These are phyloP conservation scores for Saccharomycopsis hybrid DNA, from an alignment of 1,139 yeast species.

Conservation along the genomic window DNA sequence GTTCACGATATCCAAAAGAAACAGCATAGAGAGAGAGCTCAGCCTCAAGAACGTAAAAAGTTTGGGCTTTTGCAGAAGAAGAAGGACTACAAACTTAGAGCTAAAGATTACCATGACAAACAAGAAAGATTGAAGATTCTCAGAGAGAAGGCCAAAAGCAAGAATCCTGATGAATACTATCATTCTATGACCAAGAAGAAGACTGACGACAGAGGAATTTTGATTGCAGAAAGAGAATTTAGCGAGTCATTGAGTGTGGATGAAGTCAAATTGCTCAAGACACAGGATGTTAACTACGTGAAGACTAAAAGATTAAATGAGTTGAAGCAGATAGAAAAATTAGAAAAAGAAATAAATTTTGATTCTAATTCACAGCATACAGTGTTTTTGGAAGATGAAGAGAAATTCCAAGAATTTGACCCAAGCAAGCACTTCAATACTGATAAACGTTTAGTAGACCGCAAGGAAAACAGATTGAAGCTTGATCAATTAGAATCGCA, in stretches of 20 bases:
- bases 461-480: slow-evolving; percentile 69
- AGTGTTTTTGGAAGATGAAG: slow-evolving; percentile 66
- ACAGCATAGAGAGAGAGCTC: slow-evolving; percentile 92
- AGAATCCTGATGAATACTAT: slow-evolving; percentile 95
- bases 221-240: slow-evolving; percentile 60
- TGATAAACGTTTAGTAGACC: slow-evolving; percentile 51
- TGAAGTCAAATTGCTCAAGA: slow-evolving; percentile 74
- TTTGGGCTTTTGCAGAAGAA: slow-evolving; percentile 90
- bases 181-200: slow-evolving; percentile 77
- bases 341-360: slow-evolving; percentile 45
- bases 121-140: slow-evolving; percentile 77
- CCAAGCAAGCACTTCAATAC: slow-evolving; percentile 67
- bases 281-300: slow-evolving; percentile 84
- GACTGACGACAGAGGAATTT: slow-evolving; percentile 61
- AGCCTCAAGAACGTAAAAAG: slow-evolving; percentile 63
- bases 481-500: slow-evolving; percentile 43
- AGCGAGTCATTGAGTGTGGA: slow-evolving; percentile 54
- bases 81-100: slow-evolving; percentile 86
- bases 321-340: slow-evolving; percentile 51
- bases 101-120: slow-evolving; percentile 82
- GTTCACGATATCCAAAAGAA: slow-evolving; percentile 91
- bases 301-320: slow-evolving; percentile 72
- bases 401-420: slow-evolving; percentile 50
- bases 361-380: slow-evolving; percentile 68
- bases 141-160: slow-evolving; percentile 59